Base-by-base conservation (phyloP, 2,329 filamentous ascomycete species). In the Cylindrodendrum hubeiense region DNA sequence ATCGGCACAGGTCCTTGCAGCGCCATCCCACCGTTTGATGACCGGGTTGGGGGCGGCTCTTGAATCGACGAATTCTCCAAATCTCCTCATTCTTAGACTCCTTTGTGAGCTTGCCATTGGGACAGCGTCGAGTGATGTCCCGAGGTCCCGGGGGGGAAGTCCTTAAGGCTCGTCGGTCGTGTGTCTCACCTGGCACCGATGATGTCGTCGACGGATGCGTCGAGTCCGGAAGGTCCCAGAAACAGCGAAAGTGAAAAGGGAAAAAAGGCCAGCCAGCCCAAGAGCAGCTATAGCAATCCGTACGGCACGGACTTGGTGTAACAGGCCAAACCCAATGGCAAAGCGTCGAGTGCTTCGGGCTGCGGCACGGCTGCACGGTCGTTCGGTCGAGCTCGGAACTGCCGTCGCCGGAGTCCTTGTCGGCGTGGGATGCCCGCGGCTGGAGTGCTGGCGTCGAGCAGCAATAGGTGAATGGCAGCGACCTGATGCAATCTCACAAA, bases 21-120 rank as follows among this genome's bases (percentile, higher is more conserved):
- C 80, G 56, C 86, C 86, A 66, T 87, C 84, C 84, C 85, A 87
- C 66, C 83, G 80, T 75, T 80, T 82, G n/a, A 86, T 73, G 13
- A 67, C 51, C 28, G 67, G 60, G 30, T 56, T 53, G 41, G 63
- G 55, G 28, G 69, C 62, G 59, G 68, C 54, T 61, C 71, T 70
- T 43, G 58, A 73, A 47, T 78, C 78, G 37, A 76, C 71, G 49
- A 71, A 69, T 12, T 77, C 78, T 34, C 77, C 74, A 19, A 77
- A 67, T 24, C 49, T 60, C 52, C 66, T 66, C 26, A 66, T 39
- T n/a, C 49, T 65, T 37, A 70, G 68, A 39, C 60, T 68, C 65
- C 56, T 66, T 34, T 58, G 54, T 39, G 70, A 59, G 49, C 57
- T 65, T 28, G 66, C 51, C 63, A 70, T 67, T 46, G 44, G 21